Conservation (phyloP, 805 yeast species). For the Cyberlindnera nakhonratchasimensis region DNA sequence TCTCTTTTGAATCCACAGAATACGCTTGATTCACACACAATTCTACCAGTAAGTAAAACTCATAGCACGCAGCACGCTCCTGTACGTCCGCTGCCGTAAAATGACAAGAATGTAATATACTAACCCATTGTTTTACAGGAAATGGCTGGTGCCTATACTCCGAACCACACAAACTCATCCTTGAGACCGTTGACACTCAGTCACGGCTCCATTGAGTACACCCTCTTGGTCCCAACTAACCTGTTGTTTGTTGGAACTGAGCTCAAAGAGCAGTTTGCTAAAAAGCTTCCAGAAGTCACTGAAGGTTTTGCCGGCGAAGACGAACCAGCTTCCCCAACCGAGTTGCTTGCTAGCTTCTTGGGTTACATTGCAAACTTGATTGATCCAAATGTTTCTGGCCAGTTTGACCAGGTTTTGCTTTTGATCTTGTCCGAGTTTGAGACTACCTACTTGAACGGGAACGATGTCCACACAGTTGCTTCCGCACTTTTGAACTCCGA, state of each 20-base stretch:
- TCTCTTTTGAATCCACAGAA: neutral
- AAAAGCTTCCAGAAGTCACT: constrained; percentile 70
- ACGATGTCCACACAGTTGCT: constrained; percentile 88
- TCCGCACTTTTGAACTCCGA: constrained; percentile 57
- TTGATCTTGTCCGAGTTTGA: constrained; percentile 81
- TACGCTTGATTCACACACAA: neutral
- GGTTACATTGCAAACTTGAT: constrained; percentile 61
- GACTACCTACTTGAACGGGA: constrained; percentile 65
- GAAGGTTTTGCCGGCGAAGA: constrained; percentile 83
- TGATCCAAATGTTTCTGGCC: constrained; percentile 44
- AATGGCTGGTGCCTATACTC: constrained; percentile 30
- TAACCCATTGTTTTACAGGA: constrained; percentile 1
- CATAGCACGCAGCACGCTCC: no score
- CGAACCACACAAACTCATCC: constrained; percentile 33
- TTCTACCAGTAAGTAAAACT: neutral
- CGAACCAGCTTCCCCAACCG: constrained; percentile 85
- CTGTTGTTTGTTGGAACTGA: constrained; percentile 79
- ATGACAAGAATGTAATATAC: neutral
- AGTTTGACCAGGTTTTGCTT: constrained; percentile 65
- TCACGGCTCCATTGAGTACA: constrained; percentile 87
- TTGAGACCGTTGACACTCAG: constrained; percentile 78
- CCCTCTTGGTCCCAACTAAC: constrained; percentile 80
- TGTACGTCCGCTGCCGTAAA: no score
- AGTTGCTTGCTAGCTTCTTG: constrained; percentile 77
- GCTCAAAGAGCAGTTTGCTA: constrained; percentile 79